Evolutionary conservation across 768 basidiomycete genomes (phyloP), one percentile per base, ranked within the genome.

Genomic region (Thelephora ganbajun): DNA sequence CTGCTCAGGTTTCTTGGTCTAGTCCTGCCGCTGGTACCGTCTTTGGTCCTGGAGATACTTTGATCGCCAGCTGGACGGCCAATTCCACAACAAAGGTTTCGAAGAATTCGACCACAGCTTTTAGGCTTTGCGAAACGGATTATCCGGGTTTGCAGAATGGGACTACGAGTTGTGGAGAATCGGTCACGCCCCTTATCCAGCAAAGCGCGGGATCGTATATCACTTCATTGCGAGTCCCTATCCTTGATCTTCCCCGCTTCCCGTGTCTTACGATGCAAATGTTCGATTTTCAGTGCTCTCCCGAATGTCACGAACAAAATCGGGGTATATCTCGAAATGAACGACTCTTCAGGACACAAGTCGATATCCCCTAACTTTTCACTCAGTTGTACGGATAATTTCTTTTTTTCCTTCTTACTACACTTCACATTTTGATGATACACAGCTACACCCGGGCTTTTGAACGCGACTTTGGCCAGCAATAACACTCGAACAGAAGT

Each of bases 51-150:
- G 63, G 61, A 11, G 64, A 66, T 42, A 57, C 54, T 1, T 59
- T 68, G 26, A 48, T 60, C 35, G 62, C 55, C 11, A 50, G 60
- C 34, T 66, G 66, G 66, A 30, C 26, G 26, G 26, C 26, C 26
- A 30, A 30, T 9, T 4, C 4, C 9, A 4, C 26, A 4, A 30
- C 26, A 30, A 30, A 30, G 26, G 26, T 30, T 9, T 30, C 26
- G 26, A 56, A 44, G 16, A 39, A 58, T 2, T 44, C 54, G 1
- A 46, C 56, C 19, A 43, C 53, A 3, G 60, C 64, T 0, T 63
- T 68, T 51, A 56, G 55, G 41, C 59, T 68, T 13, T 68, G 66
- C 47, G 49, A 51, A 13, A 45, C 46, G 35, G 43, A 41, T 39
- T 48, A 6, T 43, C 43, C 7, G 39, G 6, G 6, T 14, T 18